A percentile compares a stretch with the other conserved stretches of the same genome.
These are phyloP conservation scores for Psilocybe tampanensis DNA, from an alignment of 768 basidiomycete genomes.

Conservation along the genomic window DNA sequence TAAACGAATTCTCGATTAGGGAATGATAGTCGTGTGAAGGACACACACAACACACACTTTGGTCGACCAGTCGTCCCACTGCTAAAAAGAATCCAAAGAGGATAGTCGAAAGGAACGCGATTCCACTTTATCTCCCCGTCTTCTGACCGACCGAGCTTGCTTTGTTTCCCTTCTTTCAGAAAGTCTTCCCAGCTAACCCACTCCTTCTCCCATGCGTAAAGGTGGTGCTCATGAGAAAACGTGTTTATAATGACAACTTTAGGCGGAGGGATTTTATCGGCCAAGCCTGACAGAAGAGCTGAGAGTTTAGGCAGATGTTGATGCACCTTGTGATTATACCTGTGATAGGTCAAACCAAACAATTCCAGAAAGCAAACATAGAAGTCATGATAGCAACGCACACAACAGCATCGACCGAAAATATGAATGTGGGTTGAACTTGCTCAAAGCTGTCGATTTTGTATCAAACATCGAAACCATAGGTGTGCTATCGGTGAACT, in stretches of 20 bases:
- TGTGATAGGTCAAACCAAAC: constrained; percentile 23
- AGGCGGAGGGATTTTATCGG: constrained; percentile 36
- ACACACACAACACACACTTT: constrained; percentile 57
- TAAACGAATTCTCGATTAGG: constrained; percentile 27
- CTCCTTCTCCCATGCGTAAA: constrained; percentile 41
- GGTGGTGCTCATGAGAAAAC: constrained; percentile 34
- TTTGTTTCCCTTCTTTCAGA: constrained; percentile 44
- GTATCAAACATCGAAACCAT: constrained; percentile 1
- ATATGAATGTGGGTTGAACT: constrained; percentile 73
- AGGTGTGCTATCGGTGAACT: constrained; percentile 5
- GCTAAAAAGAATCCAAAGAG: constrained; percentile 87
- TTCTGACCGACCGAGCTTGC: constrained; percentile 47
- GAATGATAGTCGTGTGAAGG: constrained; percentile 6
- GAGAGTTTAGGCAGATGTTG: constrained; percentile 65
- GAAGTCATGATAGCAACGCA: constrained; percentile 33
- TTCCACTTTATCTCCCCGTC: constrained; percentile 67
- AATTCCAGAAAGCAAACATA: constrained; percentile 14
- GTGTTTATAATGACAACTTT: constrained; percentile 62
- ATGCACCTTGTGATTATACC: constrained; percentile 75
- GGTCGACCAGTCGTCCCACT: constrained; percentile 81
- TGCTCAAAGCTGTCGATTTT: constrained; percentile 61
- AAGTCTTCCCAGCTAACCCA: constrained; percentile 63
- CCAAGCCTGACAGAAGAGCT: constrained; percentile 56
- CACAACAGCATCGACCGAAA: constrained; percentile 75
- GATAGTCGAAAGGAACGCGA: constrained; percentile 67